Percentiles rank a stretch among this genome's conserved stretches.
Evolutionary conservation across 768 basidiomycete species (phyloP).

Genomic region (Hygrophoropsis aurantiaca): DNA sequence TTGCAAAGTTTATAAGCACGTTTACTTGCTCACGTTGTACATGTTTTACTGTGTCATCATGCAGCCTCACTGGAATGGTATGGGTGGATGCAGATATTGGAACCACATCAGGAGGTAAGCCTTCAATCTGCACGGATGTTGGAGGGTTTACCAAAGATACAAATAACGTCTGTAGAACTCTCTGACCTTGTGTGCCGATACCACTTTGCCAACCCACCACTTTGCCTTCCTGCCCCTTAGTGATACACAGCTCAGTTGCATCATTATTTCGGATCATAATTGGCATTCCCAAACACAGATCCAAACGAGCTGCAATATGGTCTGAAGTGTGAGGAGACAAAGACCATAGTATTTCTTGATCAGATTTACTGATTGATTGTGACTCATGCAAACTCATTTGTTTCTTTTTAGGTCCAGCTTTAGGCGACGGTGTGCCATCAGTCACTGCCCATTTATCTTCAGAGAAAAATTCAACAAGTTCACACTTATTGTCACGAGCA

Average conservation of each 20-base stretch:
- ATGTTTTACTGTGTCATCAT: conserved; percentile 8
- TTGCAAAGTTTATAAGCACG: conserved; percentile 28
- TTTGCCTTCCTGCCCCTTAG: conserved; percentile 32
- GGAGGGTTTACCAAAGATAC: conserved; percentile 27
- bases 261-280: conserved; percentile 33
- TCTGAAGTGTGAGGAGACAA: too few species aligned
- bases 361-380: conserved; percentile 23
- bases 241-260: conserved; percentile 35
- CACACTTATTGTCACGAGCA: conserved; percentile 24
- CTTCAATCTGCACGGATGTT: conserved; percentile 17
- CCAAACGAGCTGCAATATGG: too few species aligned
- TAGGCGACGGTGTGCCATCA: neutral
- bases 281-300: too few species aligned
- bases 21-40: conserved; percentile 25
- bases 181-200: conserved; percentile 8
- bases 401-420: too few species aligned
- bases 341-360: too few species aligned
- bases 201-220: conserved; percentile 28
- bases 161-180: conserved; percentile 28
- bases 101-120: conserved; percentile 31
- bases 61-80: too few species aligned
- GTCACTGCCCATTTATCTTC: conserved; percentile 9
- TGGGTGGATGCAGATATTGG: conserved; percentile 12
- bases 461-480: conserved; percentile 27
- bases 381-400: conserved; percentile 10